Conservation (phyloP, 441 rosid genomes). For the Jatropha podagrica region DNA sequence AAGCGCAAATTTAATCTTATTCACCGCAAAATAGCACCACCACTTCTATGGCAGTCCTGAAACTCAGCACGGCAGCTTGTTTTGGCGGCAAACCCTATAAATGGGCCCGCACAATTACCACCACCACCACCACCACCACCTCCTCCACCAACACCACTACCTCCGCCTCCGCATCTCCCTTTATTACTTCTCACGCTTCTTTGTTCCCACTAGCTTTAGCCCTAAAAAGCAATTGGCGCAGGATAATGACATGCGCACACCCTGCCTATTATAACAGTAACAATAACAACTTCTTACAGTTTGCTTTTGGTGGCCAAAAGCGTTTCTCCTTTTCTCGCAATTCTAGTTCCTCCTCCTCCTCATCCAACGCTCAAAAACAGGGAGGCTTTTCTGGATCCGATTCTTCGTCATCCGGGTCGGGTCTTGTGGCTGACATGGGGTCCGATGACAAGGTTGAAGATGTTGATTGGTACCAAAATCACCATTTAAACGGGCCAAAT, state of each 20-base stretch:
- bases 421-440: slow-evolving; percentile 46
- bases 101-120: slow-evolving; percentile 35
- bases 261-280: slow-evolving; percentile 23
- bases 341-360: slow-evolving; percentile 4
- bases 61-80: slow-evolving; percentile 37
- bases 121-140: slow-evolving; percentile 10
- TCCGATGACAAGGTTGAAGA: slow-evolving; percentile 37
- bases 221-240: slow-evolving; percentile 39
- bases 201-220: slow-evolving; percentile 12
- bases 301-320: slow-evolving; percentile 29
- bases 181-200: neutral
- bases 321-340: slow-evolving; percentile 19
- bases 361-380: slow-evolving; percentile 23
- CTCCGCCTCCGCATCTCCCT: neutral
- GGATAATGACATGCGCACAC: slow-evolving; percentile 40
- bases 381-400: slow-evolving; percentile 30
- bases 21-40: neutral
- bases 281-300: slow-evolving; percentile 33
- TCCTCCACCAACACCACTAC: slow-evolving; percentile 15
- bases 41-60: slow-evolving; percentile 33
- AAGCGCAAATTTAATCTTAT: neutral
- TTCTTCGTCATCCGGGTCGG: slow-evolving; percentile 39
- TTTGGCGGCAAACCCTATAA: slow-evolving; percentile 34
- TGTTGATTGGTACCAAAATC: slow-evolving; percentile 26
- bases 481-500: slow-evolving; percentile 12